These are phyloP conservation scores for Byssothecium circinans DNA, from an alignment of 2,329 filamentous ascomycete genomes.

Conservation along the genomic window DNA sequence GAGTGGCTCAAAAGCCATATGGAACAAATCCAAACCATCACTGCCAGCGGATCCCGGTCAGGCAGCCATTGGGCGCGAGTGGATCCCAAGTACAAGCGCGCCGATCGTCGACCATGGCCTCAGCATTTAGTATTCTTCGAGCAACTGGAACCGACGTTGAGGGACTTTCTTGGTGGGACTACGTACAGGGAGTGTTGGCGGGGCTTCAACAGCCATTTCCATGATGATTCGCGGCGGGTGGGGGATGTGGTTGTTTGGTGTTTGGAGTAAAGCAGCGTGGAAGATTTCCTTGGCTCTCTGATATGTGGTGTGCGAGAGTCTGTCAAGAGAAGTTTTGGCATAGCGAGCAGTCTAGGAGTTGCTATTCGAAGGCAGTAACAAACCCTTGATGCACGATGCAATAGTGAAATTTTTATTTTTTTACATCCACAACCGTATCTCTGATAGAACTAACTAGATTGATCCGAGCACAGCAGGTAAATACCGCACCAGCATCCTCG, in stretches of 20 bases:
- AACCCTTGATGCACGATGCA: too few species aligned
- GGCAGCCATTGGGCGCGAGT: slow-evolving; percentile 26
- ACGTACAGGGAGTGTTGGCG: slow-evolving; percentile 61
- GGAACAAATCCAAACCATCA: slow-evolving; percentile 33
- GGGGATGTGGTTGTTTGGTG: slow-evolving; percentile 68
- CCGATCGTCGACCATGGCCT: slow-evolving; percentile 44
- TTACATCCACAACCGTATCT: too few species aligned
- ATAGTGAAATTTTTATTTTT: too few species aligned
- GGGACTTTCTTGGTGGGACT: slow-evolving; percentile 45
- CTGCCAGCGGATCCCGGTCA: slow-evolving; percentile 18
- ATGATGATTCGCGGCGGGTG: slow-evolving; percentile 62
- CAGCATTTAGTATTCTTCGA: slow-evolving; percentile 58
- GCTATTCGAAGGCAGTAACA: too few species aligned
- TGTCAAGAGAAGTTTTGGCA: too few species aligned
- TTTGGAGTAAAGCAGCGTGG: slow-evolving; percentile 1
- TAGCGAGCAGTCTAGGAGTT: too few species aligned
- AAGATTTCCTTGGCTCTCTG: too few species aligned
- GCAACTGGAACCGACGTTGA: slow-evolving; percentile 57
- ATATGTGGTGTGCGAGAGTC: too few species aligned
- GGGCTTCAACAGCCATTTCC: slow-evolving; percentile 63
- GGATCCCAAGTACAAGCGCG: slow-evolving; percentile 24
- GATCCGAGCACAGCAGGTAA: too few species aligned
- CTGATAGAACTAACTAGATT: too few species aligned
- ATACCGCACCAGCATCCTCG: too few species aligned
- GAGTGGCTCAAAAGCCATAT: slow-evolving; percentile 49